These are phyloP conservation scores for Aspergillus sp. DNA, from an alignment of 2,329 filamentous ascomycete species.

Conservation along the genomic window DNA sequence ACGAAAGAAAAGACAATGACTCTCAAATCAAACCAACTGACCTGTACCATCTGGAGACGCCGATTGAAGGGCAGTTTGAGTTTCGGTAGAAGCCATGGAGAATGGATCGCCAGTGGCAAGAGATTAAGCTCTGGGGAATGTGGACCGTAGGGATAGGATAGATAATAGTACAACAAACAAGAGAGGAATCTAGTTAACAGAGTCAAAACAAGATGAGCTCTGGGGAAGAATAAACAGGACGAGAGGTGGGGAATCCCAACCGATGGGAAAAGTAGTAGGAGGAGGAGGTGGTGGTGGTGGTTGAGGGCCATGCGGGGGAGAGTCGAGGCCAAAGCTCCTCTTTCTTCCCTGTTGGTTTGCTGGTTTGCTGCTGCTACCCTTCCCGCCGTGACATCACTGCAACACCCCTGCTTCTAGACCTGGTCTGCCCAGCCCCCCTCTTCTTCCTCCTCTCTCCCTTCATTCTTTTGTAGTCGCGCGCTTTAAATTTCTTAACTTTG, in stretches of 20 bases:
- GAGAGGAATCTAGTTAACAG: not conserved
- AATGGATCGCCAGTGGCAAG: not conserved
- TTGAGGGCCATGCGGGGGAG: slow-evolving; percentile 13
- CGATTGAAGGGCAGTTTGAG: slow-evolving; percentile 5
- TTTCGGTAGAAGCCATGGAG: slow-evolving; percentile 25
- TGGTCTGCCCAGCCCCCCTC: not conserved
- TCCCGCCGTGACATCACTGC: slow-evolving; percentile 17
- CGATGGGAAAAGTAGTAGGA: slow-evolving; percentile 9
- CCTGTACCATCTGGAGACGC: slow-evolving; percentile 32
- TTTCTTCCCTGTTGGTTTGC: not conserved
- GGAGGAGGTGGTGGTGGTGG: not conserved
- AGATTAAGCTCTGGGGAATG: not conserved
- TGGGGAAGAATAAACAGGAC: not conserved
- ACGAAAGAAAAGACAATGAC: slow-evolving; percentile 9
- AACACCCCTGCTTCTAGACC: not conserved
- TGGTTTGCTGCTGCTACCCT: not conserved
- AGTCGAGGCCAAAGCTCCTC: slow-evolving; percentile 15
- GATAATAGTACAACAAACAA: not conserved
- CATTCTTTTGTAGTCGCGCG: not conserved
- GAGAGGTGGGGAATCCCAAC: not conserved
- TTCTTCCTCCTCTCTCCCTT: slow-evolving; percentile 1
- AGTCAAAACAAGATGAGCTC: not conserved
- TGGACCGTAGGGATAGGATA: slow-evolving; percentile 3
- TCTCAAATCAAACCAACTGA: slow-evolving; percentile 18
- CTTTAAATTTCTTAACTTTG: no score